Percentiles rank a stretch among this genome's conserved stretches.
phyloP scores from a whole-genome alignment of 306 rosid species.

The Hippophae gyantsensis region DNA sequence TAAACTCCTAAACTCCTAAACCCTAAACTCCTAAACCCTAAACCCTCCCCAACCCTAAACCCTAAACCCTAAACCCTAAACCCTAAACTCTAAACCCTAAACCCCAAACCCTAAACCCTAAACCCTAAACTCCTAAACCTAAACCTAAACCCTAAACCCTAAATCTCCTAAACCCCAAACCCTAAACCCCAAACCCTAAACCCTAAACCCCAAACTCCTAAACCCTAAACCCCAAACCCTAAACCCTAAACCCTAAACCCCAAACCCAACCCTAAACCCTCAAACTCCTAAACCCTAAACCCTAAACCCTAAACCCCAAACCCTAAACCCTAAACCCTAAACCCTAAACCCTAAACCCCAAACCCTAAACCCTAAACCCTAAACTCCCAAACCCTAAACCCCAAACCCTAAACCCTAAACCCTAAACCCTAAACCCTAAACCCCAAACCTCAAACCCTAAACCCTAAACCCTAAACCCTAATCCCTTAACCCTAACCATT shows the following conservation, averaged over 20 bases:
- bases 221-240: slow-evolving; percentile 12
- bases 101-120: slow-evolving; percentile 17
- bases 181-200: slow-evolving; percentile 6
- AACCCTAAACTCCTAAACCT: no score
- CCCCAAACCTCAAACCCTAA: slow-evolving; percentile 15
- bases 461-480: slow-evolving; percentile 12
- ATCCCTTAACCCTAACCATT: slow-evolving; percentile 10
- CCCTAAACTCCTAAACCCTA: slow-evolving; percentile 20
- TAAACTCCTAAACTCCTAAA: slow-evolving; percentile 13
- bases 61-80: slow-evolving; percentile 16
- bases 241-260: slow-evolving; percentile 16
- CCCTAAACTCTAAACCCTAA: slow-evolving; percentile 12
- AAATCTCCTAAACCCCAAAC: slow-evolving; percentile 7
- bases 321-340: slow-evolving; percentile 16
- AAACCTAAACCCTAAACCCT: slow-evolving; percentile 9
- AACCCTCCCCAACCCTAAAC: slow-evolving; percentile 18
- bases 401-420: slow-evolving; percentile 11
- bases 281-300: neutral
- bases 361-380: slow-evolving; percentile 1
- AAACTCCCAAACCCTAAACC: neutral
- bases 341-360: neutral
- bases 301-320: slow-evolving; percentile 4
- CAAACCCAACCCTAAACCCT: slow-evolving; percentile 1
- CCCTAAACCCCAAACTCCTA: slow-evolving; percentile 14
- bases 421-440: slow-evolving; percentile 12